These are phyloP conservation scores for Leishmania gerbilli DNA, from an alignment of 208 protist genomes.

Conservation along the genomic window DNA sequence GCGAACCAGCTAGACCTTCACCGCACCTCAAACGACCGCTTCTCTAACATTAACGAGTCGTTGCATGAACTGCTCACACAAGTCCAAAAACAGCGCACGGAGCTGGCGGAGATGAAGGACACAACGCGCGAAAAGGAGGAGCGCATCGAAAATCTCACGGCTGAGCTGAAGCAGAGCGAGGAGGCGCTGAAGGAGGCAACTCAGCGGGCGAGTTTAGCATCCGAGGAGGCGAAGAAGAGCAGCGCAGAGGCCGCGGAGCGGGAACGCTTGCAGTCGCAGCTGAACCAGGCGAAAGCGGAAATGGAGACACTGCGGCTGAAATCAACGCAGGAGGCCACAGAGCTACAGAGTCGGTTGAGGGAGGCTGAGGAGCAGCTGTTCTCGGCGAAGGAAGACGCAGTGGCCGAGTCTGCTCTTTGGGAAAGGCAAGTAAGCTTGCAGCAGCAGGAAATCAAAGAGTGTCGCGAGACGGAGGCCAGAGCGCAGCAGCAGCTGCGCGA, in stretches of 20 bases:
- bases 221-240: background rate
- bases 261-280: conserved; percentile 5
- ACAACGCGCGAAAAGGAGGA: conserved; percentile 32
- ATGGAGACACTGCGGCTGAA: conserved; percentile 12
- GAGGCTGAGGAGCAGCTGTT: conserved; percentile 24
- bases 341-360: conserved; percentile 9
- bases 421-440: conserved; percentile 12
- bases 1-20: conserved; percentile 41
- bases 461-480: conserved; percentile 24
- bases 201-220: conserved; percentile 1
- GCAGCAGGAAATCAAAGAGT: conserved; percentile 28
- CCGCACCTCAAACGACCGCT: conserved; percentile 36
- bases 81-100: conserved; percentile 32
- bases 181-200: conserved; percentile 9
- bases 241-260: conserved; percentile 1
- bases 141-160: conserved; percentile 29
- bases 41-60: conserved; percentile 50
- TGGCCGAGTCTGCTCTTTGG: conserved; percentile 20
- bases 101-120: conserved; percentile 39
- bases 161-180: conserved; percentile 26
- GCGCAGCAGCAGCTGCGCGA: conserved; percentile 21
- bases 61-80: conserved; percentile 36
- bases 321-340: conserved; percentile 13
- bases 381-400: conserved; percentile 24
- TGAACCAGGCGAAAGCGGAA: conserved; percentile 16